Evolutionary conservation across 768 basidiomycete genomes (phyloP), one percentile per base, ranked within the genome.

Genomic region (Boletus subcaerulescens): DNA sequence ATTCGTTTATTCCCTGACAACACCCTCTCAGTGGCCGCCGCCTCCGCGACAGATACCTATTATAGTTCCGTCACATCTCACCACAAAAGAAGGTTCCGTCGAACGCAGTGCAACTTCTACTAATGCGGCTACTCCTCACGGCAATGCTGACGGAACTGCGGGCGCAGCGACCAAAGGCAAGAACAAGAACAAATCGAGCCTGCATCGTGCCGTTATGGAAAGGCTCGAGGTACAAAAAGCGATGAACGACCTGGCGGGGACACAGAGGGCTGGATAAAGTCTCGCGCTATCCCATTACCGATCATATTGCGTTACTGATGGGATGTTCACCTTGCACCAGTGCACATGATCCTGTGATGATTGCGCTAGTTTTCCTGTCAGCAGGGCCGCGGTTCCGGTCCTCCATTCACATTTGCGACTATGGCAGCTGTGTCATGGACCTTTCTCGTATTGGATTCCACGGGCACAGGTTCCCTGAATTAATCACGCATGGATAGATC

Each of bases 1-100:
- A 39, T 13, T 48, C 26, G 1, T 20, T 11, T 11, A 7, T 46
- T 24, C 13, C 11, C 50, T 51, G 24, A 42, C 29, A 26, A 31
- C 44, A 35, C 20, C 29, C 50, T 53, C 22, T 20, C 58, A 92
- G 90, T 92, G 91, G 91, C 90, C 91, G 1, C 86, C 89, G 8
- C 89, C 90, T 4, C 90, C 89, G 4, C 85, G 85, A 1, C 75
- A 83, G 36, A 91, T 84, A 4, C 89, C 91, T 3, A 79, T 91
- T 51, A 88, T 92, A 43, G 86, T 92, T 26, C 87, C 89, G 3
- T 78, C 87, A 0, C 82, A 88, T 56, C 71, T 89, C 12, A 77
- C 78, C 59, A 70, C 53, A 59, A 71, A 48, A 52, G 66, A 60
- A n/a, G 40, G 60, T 33, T 52, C 65, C 15, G 40, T 58, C 12